Conservation (phyloP, 2,329 filamentous ascomycete genomes). For the Pseudocercospora fijiensis region DNA sequence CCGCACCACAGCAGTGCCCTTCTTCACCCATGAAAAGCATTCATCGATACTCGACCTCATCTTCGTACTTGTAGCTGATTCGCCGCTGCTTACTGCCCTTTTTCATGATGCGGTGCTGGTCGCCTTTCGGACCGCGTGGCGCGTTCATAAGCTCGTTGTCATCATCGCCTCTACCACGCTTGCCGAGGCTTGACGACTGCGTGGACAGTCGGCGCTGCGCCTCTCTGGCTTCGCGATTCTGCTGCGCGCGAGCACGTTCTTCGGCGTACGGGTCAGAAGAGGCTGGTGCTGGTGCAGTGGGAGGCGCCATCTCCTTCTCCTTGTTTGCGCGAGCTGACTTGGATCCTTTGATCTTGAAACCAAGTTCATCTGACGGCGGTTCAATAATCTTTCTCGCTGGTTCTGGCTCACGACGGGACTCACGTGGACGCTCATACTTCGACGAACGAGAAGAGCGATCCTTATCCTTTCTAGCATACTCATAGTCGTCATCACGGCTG, state of each 20-base stretch:
- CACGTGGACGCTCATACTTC: slow-evolving; percentile 45
- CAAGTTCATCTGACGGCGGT: slow-evolving; percentile 40
- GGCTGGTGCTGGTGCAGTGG: slow-evolving; percentile 20
- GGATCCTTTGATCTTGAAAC: slow-evolving; percentile 51
- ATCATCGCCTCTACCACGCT: slow-evolving; percentile 30
- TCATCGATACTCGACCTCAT: slow-evolving; percentile 18
- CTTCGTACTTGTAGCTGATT: slow-evolving; percentile 51
- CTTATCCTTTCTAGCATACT: slow-evolving; percentile 43
- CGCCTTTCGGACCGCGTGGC: slow-evolving; percentile 51
- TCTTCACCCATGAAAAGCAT: neutral
- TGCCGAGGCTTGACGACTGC: slow-evolving; percentile 40
- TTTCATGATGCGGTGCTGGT: slow-evolving; percentile 43
- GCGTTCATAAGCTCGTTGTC: slow-evolving; percentile 29
- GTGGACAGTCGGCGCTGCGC: slow-evolving; percentile 60
- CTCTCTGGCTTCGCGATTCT: slow-evolving; percentile 61
- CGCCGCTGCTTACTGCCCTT: slow-evolving; percentile 51
- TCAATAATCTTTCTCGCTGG: slow-evolving; percentile 27
- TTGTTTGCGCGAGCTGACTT: slow-evolving; percentile 28
- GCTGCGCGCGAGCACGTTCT: slow-evolving; percentile 36
- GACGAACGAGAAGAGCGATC: slow-evolving; percentile 42
- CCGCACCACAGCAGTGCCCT: neutral
- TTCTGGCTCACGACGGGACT: slow-evolving; percentile 33
- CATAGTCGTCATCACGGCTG: slow-evolving; percentile 51
- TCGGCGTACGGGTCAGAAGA: slow-evolving; percentile 37
- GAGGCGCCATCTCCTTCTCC: slow-evolving; percentile 32